phyloP scores from a whole-genome alignment of 2,329 filamentous ascomycete species.

The Lasiodiplodia citricola region DNA sequence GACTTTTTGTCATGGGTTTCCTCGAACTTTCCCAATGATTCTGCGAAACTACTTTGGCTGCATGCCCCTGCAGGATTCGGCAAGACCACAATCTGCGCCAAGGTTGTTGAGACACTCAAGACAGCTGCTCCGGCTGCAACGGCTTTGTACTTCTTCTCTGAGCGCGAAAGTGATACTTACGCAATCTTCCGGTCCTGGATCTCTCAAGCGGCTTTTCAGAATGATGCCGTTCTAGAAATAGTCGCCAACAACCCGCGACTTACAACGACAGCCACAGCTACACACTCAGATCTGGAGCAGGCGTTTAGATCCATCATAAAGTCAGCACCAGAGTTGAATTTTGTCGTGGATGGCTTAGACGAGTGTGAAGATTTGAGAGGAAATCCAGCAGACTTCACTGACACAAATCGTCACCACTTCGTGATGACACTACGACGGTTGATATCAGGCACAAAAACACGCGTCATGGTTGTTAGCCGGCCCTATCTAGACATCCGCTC shows the following conservation, averaged over 20 bases:
- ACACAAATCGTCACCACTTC: neutral
- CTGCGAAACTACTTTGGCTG: neutral
- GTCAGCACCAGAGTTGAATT: neutral
- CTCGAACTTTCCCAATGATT: neutral
- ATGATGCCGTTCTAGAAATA: neutral
- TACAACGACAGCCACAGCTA: neutral
- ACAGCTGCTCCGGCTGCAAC: neutral
- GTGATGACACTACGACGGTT: neutral
- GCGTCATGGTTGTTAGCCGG: neutral
- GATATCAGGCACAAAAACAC: neutral
- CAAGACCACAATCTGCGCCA: neutral
- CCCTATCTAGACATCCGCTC: neutral
- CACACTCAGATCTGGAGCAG: neutral
- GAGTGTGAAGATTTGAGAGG: neutral
- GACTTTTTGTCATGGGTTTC: neutral
- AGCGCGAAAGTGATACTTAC: neutral
- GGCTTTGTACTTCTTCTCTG: neutral
- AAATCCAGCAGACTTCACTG: neutral
- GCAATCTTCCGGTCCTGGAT: neutral
- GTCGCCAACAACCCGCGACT: neutral
- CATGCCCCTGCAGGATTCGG: neutral
- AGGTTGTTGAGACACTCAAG: neutral
- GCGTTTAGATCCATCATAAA: neutral
- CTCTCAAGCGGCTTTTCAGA: neutral
- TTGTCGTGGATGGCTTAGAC: neutral